Base-by-base conservation (phyloP, 2,329 filamentous ascomycete genomes). In the Emergomyces orientalis region DNA sequence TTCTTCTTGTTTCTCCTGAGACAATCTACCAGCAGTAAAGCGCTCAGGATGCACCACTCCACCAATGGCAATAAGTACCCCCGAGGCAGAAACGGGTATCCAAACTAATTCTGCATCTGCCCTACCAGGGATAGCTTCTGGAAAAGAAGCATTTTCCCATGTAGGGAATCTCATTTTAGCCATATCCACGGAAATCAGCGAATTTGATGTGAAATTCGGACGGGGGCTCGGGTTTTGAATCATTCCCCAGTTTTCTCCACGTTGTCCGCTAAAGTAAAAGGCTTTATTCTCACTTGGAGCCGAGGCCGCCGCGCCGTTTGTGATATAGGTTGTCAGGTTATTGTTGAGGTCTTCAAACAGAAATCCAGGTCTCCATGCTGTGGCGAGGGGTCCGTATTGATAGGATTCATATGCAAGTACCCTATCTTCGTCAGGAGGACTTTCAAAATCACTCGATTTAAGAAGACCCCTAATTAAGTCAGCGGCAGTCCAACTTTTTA, bases 211-310 rank as follows among this genome's bases (percentile, higher is more conserved):
- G 0, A 69, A 60, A 2, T 76, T 76, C 0, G 72, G 69, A 37
- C 34, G 79, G 76, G 5, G n/a, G 17, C 0, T 63, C 60, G 7
- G 70, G 60, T 62, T 77, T 79, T 37, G 5, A 52, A 89, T 81
- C 0, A 78, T 74, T 0, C 84, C 84, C 68, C 76, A 80, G 14
- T 73, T 72, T 0, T 77, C 72, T 0, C 84, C 79, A 17, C 77
- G 81, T 72, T 87, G 75, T 0, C 88, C 88, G 0, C 85, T 84
- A 66, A 90, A 88, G 67, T 90, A 90, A 77, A 85, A 90, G 0
- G 86, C 86, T 67, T 85, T 80, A 65, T 89, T 86, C 72, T 90
- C 88, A 0, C 86, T 89, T 0, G 87, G 87, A 0, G 83, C 85
- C 52, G 79, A 88, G 13, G 80, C 85, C 0, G 80, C 82, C 1